Conservation (phyloP, 1,284 basidiomycete species). For the Malassezia restricta region DNA sequence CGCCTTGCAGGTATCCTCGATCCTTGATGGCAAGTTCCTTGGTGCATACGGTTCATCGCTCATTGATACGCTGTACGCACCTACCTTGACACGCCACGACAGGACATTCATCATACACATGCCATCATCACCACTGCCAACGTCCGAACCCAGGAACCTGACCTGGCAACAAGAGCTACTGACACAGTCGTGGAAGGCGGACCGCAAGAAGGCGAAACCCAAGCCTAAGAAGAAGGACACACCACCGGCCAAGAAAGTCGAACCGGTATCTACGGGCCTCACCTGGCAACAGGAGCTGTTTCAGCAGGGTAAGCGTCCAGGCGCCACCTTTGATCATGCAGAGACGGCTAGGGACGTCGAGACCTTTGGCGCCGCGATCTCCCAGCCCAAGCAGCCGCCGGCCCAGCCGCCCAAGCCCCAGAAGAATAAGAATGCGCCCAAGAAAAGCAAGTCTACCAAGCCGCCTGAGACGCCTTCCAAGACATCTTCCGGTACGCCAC, state of each 20-base stretch:
- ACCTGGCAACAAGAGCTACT: conserved; percentile 15
- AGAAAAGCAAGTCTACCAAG: not conserved
- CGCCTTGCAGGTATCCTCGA: too few species aligned
- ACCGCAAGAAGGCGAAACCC: conserved; percentile 6
- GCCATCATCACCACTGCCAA: not conserved
- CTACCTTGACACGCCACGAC: not conserved
- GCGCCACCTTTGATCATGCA: conserved; percentile 7
- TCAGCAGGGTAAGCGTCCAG: not conserved
- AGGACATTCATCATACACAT: not conserved
- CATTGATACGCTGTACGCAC: not conserved
- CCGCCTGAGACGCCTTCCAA: conserved; percentile 4
- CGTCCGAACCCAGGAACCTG: not conserved
- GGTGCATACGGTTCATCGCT: not conserved
- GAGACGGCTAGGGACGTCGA: conserved; percentile 7
- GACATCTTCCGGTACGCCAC: not conserved
- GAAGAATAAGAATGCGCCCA: not conserved
- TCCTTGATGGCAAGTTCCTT: not conserved
- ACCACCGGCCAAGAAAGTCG: not conserved
- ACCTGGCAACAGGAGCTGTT: conserved; percentile 17
- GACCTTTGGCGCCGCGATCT: conserved; percentile 5
- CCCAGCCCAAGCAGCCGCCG: not conserved
- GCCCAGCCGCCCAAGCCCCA: not conserved
- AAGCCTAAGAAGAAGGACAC: not conserved
- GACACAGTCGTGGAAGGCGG: conserved; percentile 1
- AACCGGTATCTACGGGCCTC: not conserved